Evolutionary conservation across 2,329 filamentous ascomycete genomes (phyloP).

Genomic region (Alternaria triticimaculans): DNA sequence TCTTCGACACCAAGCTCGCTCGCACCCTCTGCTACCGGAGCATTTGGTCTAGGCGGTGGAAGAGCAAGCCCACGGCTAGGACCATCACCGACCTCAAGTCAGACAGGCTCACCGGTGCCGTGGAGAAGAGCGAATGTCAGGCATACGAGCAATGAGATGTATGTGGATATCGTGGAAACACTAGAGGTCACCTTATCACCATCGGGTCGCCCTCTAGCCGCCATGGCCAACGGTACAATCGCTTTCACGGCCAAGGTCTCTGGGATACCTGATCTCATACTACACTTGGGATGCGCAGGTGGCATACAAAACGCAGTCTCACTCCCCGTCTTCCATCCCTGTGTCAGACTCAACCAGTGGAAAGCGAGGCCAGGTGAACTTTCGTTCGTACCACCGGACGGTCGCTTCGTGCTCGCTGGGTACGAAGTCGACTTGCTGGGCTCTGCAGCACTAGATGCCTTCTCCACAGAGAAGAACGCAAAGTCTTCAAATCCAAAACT

Average conservation of each 20-base stretch:
- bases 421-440: conserved; percentile 94
- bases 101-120: conserved; percentile 66
- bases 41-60: conserved; percentile 14
- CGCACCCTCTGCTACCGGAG: conserved; percentile 20
- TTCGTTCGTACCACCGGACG: conserved; percentile 96
- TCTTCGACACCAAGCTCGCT: conserved; percentile 49
- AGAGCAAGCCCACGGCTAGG: conserved; percentile 32
- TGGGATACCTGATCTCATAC: conserved; percentile 86
- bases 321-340: conserved; percentile 93
- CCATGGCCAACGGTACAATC: conserved; percentile 89
- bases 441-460: conserved; percentile 58
- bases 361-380: conserved; percentile 85
- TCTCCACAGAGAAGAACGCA: conserved; percentile 31
- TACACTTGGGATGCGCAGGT: conserved; percentile 76
- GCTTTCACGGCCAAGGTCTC: conserved; percentile 96
- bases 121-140: conserved; percentile 93
- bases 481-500: conserved; percentile 58
- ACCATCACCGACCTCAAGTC: conserved; percentile 30
- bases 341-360: conserved; percentile 90
- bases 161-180: conserved; percentile 93
- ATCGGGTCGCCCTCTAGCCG: conserved; percentile 84
- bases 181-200: conserved; percentile 87
- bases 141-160: conserved; percentile 96
- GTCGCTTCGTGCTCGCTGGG: conserved; percentile 88
- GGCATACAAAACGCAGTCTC: conserved; percentile 79